Evolutionary conservation across 1,284 basidiomycete species (phyloP), one percentile per base, ranked within the genome.

Genomic region (Entoloma clypeatum): DNA sequence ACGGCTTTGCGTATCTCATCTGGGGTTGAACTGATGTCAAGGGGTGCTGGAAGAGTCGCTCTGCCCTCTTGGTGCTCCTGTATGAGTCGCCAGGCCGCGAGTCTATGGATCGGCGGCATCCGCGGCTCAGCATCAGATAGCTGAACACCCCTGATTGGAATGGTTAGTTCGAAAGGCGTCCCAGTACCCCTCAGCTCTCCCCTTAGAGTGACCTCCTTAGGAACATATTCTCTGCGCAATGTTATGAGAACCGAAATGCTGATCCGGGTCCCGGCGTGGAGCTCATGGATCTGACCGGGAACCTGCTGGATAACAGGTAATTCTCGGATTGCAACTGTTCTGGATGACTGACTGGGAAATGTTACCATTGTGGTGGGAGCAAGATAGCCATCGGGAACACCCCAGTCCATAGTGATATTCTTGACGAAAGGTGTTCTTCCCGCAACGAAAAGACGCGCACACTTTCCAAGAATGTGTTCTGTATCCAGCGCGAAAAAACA

Each of bases 21-120:
- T 0, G 58, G 51, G 1, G 62, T 48, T 25, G 51, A 55, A 41
- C 56, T 43, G 4, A 47, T 44, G 0, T n/a, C n/a, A n/a, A 56
- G 23, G 3, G 65, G 55, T 17, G 49, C 47, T 11, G 67, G 69
- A 19, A 62, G 53, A 3, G 58, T 54, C 14, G 59, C 60, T 7
- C 45, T 49, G 8, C 45, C 44, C 13, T 62, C 63, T 27, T 67
- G 60, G 26, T 75, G 57, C 30, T 71, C 74, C 48, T 68, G 68
- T 13, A 79, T 70, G 23, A 81, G 60, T 14, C 60, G 61, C 44
- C 70, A 69, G 0, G 76, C 79, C 2, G 74, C 71, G n/a, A 80
- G 59, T 0, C 69, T 67, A 48, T 81, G 79, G 7, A 81, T 55
- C 16, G 73, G 56, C 1, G 70, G 67, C 8, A 68, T 37, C 3